Percentiles rank a stretch among this genome's conserved stretches.
These are phyloP conservation scores for Bothriochloa decipiens DNA, from an alignment of 176 grass and related monocot genomes.

Conservation along the genomic window DNA sequence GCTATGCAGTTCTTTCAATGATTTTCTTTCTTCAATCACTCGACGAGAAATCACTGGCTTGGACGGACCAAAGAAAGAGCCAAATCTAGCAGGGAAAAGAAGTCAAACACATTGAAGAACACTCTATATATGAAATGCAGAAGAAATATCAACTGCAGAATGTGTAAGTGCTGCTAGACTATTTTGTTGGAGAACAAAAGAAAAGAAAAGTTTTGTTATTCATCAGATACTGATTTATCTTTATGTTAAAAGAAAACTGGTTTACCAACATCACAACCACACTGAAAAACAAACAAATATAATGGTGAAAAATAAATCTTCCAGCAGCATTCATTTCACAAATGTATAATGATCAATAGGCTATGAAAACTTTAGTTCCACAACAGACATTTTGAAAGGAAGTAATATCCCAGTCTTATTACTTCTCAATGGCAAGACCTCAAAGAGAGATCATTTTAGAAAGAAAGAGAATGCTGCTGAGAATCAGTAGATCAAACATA, in stretches of 20 bases:
- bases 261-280: neutral
- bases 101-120: neutral
- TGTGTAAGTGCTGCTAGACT: neutral
- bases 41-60: conserved; percentile 79
- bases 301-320: neutral
- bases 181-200: neutral
- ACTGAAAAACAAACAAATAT: neutral
- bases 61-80: conserved; percentile 97
- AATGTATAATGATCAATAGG: neutral
- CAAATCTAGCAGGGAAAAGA: conserved; percentile 63
- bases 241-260: neutral
- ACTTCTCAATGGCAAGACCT: neutral
- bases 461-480: neutral
- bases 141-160: neutral
- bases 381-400: neutral
- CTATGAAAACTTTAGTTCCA: neutral
- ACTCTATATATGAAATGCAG: neutral
- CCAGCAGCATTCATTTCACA: conserved; percentile 1
- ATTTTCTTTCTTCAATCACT: conserved; percentile 93
- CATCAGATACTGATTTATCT: neutral
- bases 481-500: conserved; percentile 20
- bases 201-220: neutral
- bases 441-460: neutral
- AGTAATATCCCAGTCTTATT: neutral
- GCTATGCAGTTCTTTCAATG: conserved; percentile 69